Evolutionary conservation across 2,329 filamentous ascomycete species (phyloP).

Genomic region (Scedosporium boydii): DNA sequence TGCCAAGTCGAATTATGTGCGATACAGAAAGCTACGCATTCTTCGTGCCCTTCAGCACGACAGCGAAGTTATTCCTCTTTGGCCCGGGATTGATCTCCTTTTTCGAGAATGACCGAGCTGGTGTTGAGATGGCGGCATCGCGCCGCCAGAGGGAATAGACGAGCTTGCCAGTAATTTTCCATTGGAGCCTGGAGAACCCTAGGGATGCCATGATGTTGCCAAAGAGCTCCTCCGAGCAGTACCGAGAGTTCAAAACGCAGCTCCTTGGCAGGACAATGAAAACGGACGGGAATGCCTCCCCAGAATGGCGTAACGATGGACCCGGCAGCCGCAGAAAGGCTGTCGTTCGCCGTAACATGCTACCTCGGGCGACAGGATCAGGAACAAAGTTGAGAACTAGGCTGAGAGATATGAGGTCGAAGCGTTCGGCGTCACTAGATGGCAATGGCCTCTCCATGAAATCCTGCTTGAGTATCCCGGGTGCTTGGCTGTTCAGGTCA

Average conservation of each 20-base stretch:
- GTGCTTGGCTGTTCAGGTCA: slow-evolving; percentile 78
- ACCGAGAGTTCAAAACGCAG: slow-evolving; percentile 84
- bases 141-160: slow-evolving; percentile 81
- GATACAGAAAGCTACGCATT: not conserved
- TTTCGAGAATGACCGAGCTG: slow-evolving; percentile 49
- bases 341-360: slow-evolving; percentile 73
- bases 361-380: slow-evolving; percentile 61
- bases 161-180: slow-evolving; percentile 73
- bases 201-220: slow-evolving; percentile 65
- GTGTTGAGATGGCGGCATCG: slow-evolving; percentile 11
- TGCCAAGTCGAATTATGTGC: not conserved
- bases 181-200: slow-evolving; percentile 57
- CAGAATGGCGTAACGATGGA: slow-evolving; percentile 8
- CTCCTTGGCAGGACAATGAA: slow-evolving; percentile 87
- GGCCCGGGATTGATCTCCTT: slow-evolving; percentile 66
- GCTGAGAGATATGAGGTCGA: slow-evolving; percentile 86
- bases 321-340: slow-evolving; percentile 49
- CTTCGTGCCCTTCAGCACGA: slow-evolving; percentile 47
- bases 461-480: slow-evolving; percentile 77
- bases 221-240: slow-evolving; percentile 65
- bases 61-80: slow-evolving; percentile 82
- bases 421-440: slow-evolving; percentile 47
- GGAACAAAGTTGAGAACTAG: slow-evolving; percentile 93
- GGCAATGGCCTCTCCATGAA: slow-evolving; percentile 87
- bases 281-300: slow-evolving; percentile 51